Evolutionary conservation across 164 flowering plant species (phyloP).

Genomic region (Macadamia tetraphylla): DNA sequence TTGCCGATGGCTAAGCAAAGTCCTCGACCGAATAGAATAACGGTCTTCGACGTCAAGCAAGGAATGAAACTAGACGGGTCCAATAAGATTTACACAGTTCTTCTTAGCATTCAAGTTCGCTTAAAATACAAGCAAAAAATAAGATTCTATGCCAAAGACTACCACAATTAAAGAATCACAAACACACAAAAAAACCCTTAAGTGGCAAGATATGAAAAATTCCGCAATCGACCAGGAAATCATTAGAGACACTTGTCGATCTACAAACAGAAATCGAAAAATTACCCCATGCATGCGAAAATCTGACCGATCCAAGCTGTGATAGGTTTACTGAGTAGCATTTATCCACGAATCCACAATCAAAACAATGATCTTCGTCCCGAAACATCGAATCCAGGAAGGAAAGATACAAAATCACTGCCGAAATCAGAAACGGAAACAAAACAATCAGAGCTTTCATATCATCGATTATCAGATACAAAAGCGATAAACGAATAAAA

Average conservation of each 20-base stretch:
- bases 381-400: conserved; percentile 4
- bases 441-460: not conserved
- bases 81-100: not conserved
- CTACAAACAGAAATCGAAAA: conserved; percentile 9
- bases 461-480: not conserved
- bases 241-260: not conserved
- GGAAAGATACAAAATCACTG: conserved; percentile 1
- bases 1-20: not conserved
- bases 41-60: not conserved
- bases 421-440: not conserved
- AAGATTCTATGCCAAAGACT: not conserved
- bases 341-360: conserved; percentile 13
- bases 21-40: no score
- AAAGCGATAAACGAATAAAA: not conserved
- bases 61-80: not conserved
- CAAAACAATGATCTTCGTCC: conserved; percentile 7
- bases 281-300: conserved; percentile 66
- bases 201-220: not conserved
- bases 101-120: conserved; percentile 3
- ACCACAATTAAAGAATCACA: not conserved
- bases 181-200: not conserved
- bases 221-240: not conserved
- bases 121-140: conserved; percentile 9
- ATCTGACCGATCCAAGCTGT: conserved; percentile 46
- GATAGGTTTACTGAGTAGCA: conserved; percentile 26